phyloP scores from a whole-genome alignment of 176 grass and related monocot genomes.

The Panicum miliaceum region DNA sequence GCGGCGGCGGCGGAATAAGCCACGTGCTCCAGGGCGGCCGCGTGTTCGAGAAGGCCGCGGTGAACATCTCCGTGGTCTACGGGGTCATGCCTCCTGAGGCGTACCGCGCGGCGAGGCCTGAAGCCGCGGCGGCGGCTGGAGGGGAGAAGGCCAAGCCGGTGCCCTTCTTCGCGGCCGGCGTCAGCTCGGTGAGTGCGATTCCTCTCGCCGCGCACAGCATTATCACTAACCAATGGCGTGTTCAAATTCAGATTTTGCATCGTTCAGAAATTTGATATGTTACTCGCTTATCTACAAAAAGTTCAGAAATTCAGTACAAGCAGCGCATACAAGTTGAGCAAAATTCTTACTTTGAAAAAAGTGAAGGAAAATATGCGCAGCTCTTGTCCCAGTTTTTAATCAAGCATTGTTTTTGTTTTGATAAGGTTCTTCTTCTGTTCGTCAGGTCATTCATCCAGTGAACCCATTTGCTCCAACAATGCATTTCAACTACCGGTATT shows the following conservation, averaged over 20 bases:
- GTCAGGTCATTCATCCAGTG: constrained; percentile 84
- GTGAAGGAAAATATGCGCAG: not conserved
- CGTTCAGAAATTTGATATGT: not conserved
- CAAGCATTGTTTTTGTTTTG: not conserved
- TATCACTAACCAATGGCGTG: not conserved
- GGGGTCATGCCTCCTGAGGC: constrained; percentile 65
- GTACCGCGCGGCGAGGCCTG: constrained; percentile 68
- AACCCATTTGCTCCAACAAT: constrained; percentile 91
- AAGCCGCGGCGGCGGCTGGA: constrained; percentile 9
- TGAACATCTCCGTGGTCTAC: constrained; percentile 74
- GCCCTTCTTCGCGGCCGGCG: constrained; percentile 67
- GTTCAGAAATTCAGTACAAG: constrained; percentile 12
- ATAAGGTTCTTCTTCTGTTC: constrained; percentile 11
- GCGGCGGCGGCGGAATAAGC: constrained; percentile 83
- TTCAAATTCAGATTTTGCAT: not conserved
- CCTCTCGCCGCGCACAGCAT: not conserved
- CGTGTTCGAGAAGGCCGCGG: constrained; percentile 66
- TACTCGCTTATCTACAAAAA: not conserved
- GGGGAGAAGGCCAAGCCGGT: constrained; percentile 53
- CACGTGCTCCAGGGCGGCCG: constrained; percentile 71
- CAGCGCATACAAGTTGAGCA: not conserved
- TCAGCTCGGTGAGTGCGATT: constrained; percentile 63
- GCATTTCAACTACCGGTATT: constrained; percentile 97
- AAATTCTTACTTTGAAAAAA: not conserved
- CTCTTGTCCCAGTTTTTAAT: not conserved